Conservation (phyloP, 2,329 filamentous ascomycete genomes). For the Fusarium beomiforme region DNA sequence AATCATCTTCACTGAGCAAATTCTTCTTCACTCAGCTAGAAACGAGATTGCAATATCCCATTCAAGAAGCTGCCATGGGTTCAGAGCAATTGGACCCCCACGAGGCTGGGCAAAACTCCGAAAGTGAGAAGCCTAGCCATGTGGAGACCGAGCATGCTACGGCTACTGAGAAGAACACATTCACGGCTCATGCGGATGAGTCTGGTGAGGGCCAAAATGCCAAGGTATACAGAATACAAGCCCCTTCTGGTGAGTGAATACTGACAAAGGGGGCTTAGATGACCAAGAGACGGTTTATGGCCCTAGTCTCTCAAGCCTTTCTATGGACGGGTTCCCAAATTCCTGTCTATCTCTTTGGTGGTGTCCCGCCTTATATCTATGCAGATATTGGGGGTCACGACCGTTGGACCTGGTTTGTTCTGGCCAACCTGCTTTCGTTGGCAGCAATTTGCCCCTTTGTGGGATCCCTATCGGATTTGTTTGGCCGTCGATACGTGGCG, state of each 20-base stretch:
- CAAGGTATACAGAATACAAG: background rate
- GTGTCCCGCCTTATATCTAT: background rate
- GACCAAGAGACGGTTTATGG: background rate
- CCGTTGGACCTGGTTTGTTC: background rate
- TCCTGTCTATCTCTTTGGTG: background rate
- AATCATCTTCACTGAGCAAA: background rate
- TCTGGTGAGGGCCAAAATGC: background rate
- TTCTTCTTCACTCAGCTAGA: rapidly evolving
- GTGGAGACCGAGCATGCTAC: background rate
- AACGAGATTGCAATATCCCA: too few relatives aligned
- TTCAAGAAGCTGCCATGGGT: background rate
- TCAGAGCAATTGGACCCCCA: background rate
- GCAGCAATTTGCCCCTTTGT: background rate
- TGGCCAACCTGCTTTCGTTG: background rate
- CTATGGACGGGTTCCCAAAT: background rate
- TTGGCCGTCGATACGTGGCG: background rate
- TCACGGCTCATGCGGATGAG: background rate
- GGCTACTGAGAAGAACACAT: background rate
- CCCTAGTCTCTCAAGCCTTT: background rate
- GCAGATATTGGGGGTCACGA: background rate
- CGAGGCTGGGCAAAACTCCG: background rate
- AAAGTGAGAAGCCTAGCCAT: background rate
- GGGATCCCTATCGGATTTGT: background rate
- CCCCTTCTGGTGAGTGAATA: rapidly evolving
- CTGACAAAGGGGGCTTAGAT: background rate